Conservation (phyloP, 176 grass and related monocot species). For the Avena eriantha region DNA sequence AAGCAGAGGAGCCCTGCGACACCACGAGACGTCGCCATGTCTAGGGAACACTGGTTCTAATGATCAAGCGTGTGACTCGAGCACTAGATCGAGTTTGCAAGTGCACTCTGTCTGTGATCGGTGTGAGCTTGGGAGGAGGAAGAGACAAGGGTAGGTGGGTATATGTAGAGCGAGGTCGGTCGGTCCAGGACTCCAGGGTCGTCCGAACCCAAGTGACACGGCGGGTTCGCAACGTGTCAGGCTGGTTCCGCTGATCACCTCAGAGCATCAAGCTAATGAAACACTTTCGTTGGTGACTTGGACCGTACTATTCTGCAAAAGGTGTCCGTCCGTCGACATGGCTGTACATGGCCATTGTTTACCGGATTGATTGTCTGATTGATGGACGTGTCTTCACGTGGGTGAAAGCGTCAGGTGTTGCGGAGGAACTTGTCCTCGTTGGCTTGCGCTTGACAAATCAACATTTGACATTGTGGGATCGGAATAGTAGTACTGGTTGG, state of each 20-base stretch:
- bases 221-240: slow-evolving; percentile 19
- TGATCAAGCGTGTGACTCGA: not conserved
- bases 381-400: not conserved
- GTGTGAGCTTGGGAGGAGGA: not conserved
- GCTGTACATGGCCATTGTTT: no score
- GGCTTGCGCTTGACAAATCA: not conserved
- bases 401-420: not conserved
- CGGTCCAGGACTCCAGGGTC: not conserved
- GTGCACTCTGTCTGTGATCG: not conserved
- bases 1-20: slow-evolving; percentile 7
- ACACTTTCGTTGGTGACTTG: not conserved
- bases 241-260: not conserved
- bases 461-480: not conserved
- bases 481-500: not conserved
- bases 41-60: no score
- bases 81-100: not conserved
- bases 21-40: slow-evolving; percentile 41
- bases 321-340: not conserved
- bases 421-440: not conserved
- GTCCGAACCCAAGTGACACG: not conserved
- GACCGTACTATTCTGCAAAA: not conserved
- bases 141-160: not conserved
- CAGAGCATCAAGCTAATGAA: no score
- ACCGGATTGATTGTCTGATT: not conserved
- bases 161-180: not conserved